phyloP scores from a whole-genome alignment of 768 basidiomycete species.

The Mycena alexandri region DNA sequence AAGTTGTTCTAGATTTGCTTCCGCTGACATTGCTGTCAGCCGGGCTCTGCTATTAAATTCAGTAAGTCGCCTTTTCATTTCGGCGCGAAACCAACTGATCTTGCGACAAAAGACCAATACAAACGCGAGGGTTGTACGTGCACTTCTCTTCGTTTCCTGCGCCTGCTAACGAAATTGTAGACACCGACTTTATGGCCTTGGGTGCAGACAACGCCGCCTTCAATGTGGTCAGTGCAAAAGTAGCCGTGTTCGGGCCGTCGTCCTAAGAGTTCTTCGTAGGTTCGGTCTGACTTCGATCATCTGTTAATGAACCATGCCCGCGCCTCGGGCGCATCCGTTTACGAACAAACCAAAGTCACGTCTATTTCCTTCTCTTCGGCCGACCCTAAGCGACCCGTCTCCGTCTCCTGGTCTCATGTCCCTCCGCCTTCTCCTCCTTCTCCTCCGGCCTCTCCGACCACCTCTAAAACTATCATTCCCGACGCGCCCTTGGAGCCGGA shows the following conservation, averaged over 20 bases:
- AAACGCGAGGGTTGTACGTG: slow-evolving; percentile 74
- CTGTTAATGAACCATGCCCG: slow-evolving; percentile 69
- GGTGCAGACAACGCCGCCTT: slow-evolving; percentile 68
- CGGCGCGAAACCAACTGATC: slow-evolving; percentile 5
- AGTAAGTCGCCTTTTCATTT: slow-evolving; percentile 41
- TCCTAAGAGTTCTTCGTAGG: slow-evolving; percentile 44
- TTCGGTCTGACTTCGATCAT: slow-evolving; percentile 73
- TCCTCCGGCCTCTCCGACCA: slow-evolving; percentile 55
- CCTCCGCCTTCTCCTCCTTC: slow-evolving; percentile 56
- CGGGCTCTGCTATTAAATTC: slow-evolving; percentile 74
- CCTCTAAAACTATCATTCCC: slow-evolving; percentile 38
- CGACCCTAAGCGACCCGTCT: slow-evolving; percentile 59
- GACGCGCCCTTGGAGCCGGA: slow-evolving; percentile 24
- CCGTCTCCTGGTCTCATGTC: slow-evolving; percentile 66
- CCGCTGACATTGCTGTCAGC: slow-evolving; percentile 45
- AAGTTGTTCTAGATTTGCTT: slow-evolving; percentile 17
- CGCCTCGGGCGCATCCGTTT: slow-evolving; percentile 63
- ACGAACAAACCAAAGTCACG: slow-evolving; percentile 67
- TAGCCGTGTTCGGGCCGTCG: background rate
- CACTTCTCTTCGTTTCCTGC: slow-evolving; percentile 9
- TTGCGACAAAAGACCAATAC: slow-evolving; percentile 53
- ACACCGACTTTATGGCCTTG: slow-evolving; percentile 71
- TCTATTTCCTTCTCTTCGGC: slow-evolving; percentile 57
- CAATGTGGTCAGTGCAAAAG: slow-evolving; percentile 66
- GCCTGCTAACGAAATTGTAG: slow-evolving; percentile 44